A percentile compares a stretch with the other conserved stretches of the same genome.
phyloP scores from a whole-genome alignment of 2,329 filamentous ascomycete species.

The Xylaria sp. region DNA sequence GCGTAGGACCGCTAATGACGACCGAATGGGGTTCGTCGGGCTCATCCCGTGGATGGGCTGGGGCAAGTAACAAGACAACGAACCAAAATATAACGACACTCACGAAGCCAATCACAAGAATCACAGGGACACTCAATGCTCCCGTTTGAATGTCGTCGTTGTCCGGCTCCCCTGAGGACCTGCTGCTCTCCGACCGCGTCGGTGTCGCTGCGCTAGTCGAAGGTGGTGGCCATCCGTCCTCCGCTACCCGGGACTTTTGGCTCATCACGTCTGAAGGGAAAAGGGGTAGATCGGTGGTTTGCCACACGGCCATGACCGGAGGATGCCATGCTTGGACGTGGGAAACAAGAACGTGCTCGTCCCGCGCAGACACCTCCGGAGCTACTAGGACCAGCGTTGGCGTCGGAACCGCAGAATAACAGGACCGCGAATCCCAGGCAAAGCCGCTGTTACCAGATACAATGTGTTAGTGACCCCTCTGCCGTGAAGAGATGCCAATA shows the following conservation, averaged over 20 bases:
- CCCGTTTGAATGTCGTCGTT: neutral
- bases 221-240: slow-evolving; percentile 12
- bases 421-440: slow-evolving; percentile 18
- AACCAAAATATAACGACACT: neutral
- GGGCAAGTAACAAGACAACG: neutral
- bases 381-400: slow-evolving; percentile 22
- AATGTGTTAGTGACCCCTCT: slow-evolving; percentile 3
- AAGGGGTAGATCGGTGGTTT: slow-evolving; percentile 10
- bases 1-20: neutral
- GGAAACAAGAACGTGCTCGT: slow-evolving; percentile 1
- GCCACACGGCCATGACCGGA: slow-evolving; percentile 14
- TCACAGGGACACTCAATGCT: neutral
- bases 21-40: neutral
- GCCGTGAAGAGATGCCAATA: neutral
- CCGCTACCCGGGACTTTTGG: slow-evolving; percentile 10
- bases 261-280: slow-evolving; percentile 22
- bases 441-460: slow-evolving; percentile 15
- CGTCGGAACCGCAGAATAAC: slow-evolving; percentile 33
- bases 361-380: neutral
- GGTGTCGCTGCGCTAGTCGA: neutral
- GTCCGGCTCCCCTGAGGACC: neutral
- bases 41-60: neutral
- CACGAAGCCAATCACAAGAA: neutral
- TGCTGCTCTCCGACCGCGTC: neutral
- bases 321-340: slow-evolving; percentile 4